Evolutionary conservation across 345 rosid species (phyloP).

Genomic region (Euphorbia pulcherrima): DNA sequence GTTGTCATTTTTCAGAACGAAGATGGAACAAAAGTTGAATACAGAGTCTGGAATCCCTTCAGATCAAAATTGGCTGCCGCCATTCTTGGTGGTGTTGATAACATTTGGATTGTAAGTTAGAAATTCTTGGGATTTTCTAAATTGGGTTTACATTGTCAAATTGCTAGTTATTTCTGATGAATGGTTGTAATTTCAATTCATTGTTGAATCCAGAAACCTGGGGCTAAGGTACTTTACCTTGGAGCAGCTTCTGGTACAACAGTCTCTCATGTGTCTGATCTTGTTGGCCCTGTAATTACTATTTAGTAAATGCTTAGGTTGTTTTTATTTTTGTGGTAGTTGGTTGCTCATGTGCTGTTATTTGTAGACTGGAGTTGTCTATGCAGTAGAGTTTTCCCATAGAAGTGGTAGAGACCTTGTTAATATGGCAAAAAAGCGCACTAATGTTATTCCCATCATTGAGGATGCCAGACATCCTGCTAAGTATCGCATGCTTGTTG

Average conservation of each 20-base stretch:
- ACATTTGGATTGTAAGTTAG: constrained; percentile 80
- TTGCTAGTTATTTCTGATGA: neutral
- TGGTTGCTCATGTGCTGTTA: neutral
- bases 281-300: constrained; percentile 87
- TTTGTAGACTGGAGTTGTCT: constrained; percentile 73
- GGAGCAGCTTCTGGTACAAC: constrained; percentile 99
- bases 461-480: constrained; percentile 99
- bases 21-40: constrained; percentile 88
- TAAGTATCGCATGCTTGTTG: constrained; percentile 95
- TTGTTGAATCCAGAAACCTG: constrained; percentile 60
- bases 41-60: constrained; percentile 97
- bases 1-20: constrained; percentile 50
- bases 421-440: constrained; percentile 97
- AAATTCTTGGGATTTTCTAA: no score
- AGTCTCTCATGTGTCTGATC: constrained; percentile 95
- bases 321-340: no score
- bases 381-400: constrained; percentile 95
- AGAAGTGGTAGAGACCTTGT: constrained; percentile 97
- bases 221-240: constrained; percentile 89
- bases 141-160: neutral
- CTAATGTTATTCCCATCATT: constrained; percentile 89
- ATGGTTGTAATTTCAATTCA: no score
- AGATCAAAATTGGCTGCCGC: constrained; percentile 96
- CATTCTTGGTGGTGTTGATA: constrained; percentile 94
- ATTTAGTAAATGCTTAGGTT: neutral